These are phyloP conservation scores for Betula pendula DNA, from an alignment of 306 rosid species.

Conservation along the genomic window DNA sequence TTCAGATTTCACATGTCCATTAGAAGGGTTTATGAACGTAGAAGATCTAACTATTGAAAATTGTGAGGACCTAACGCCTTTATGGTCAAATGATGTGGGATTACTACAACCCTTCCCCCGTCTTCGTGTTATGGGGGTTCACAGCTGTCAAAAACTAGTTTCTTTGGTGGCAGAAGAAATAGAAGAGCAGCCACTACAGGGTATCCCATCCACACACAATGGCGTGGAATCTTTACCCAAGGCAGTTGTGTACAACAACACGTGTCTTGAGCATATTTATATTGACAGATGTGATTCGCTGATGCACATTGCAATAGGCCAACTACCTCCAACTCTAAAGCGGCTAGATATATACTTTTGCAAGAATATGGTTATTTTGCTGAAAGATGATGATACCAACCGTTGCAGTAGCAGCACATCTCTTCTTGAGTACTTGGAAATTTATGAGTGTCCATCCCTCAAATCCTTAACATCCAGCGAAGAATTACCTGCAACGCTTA, in stretches of 20 bases:
- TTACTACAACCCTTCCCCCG: neutral
- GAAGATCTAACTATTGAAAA: no score
- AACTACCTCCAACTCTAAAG: constrained; percentile 15
- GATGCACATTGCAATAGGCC: neutral
- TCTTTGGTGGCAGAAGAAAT: neutral
- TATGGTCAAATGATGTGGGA: neutral
- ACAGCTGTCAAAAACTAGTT: neutral
- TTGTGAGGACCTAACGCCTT: neutral
- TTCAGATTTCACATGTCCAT: no score
- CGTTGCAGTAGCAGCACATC: neutral
- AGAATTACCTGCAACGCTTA: constrained; percentile 16
- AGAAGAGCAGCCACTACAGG: neutral
- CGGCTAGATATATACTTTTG: accelerated
- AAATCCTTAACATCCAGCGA: constrained; percentile 9
- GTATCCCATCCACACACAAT: neutral
- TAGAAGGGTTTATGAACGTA: no score
- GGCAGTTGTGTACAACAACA: neutral
- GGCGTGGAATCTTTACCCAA: neutral
- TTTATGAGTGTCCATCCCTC: neutral
- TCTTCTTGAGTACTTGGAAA: neutral
- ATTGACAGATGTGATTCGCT: constrained; percentile 3
- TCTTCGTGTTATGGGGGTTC: no score
- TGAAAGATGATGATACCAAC: neutral
- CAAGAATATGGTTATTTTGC: neutral
- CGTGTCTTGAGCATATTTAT: neutral